Evolutionary conservation across 176 grass and related monocot species (phyloP), one percentile per base, ranked within the genome.

Genomic region (Bolboschoenus planiculmis): DNA sequence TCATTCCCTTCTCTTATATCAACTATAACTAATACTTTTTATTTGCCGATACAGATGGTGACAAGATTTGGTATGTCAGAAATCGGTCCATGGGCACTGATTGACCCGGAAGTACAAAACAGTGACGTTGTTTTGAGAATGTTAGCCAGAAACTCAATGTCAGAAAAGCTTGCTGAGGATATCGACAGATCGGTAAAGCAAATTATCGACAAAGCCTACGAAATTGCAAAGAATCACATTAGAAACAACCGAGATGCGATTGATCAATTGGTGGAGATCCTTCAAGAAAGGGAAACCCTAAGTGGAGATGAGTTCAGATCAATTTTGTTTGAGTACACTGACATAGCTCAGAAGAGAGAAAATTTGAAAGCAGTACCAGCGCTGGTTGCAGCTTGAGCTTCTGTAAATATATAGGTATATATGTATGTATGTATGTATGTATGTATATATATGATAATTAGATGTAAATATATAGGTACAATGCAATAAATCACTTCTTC

Each of bases 11-110:
- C 4, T 66, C 10, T 54, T 53, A 34, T 1, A 29, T 54, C 11
- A 30, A 21, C 2, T 29, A 23, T 13, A 35, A 58, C 10, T 24
- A 79, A 79, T 43, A 43, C 47, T 56, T 48, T 78, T 76, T 87
- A 55, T 40, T 31, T 43, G 15, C 16, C 34, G 39, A 57, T 56
- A 36, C 89, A 88, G 91, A 97, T 97, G 94, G 90, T 97, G 53
- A 90, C 88, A 34, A 53, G 84, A 79, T 94, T 80, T 80, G 94
- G 94, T 29, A 97, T 97, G 94, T 97, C 94, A 48, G 90, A 92
- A 81, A 87, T 97, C 27, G 86, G 91, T 78, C 88, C 92, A 56
- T 90, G 88, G 94, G 36, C 85, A 85, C 81, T 94, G 80, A 62
- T 42, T 2, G 88, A 92, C 31, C 86, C 87, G 26, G 78, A 83